Evolutionary conservation across 805 yeast species (phyloP).

Genomic region (Kluyveromyces siamensis): DNA sequence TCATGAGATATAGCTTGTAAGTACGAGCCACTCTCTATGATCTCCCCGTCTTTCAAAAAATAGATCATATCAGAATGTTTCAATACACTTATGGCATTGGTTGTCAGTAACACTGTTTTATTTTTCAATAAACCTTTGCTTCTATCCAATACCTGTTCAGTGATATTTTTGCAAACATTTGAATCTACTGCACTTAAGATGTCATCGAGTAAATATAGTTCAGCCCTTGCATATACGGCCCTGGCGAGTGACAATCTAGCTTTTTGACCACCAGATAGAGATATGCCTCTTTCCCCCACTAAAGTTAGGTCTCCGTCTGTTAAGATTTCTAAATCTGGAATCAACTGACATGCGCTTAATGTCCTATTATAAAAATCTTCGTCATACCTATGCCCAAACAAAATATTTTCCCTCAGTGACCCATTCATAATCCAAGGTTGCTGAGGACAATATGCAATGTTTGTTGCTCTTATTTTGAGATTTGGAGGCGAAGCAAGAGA

Average conservation of each 20-base stretch:
- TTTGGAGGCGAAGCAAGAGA: constrained; percentile 30
- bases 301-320: constrained; percentile 47
- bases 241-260: constrained; percentile 59
- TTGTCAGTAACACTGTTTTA: constrained; percentile 48
- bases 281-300: constrained; percentile 54
- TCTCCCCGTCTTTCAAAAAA: constrained; percentile 44
- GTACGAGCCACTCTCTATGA: constrained; percentile 52
- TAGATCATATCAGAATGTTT: constrained; percentile 52
- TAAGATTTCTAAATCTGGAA: constrained; percentile 38
- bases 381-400: constrained; percentile 41
- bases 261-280: constrained; percentile 55
- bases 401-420: constrained; percentile 40
- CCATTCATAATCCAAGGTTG: constrained; percentile 47
- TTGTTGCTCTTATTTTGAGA: constrained; percentile 20
- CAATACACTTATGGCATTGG: constrained; percentile 48
- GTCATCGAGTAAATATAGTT: constrained; percentile 54
- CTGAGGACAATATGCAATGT: constrained; percentile 55
- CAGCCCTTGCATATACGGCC: constrained; percentile 56
- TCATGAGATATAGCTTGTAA: constrained; percentile 33
- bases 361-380: constrained; percentile 34
- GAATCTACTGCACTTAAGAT: constrained; percentile 66
- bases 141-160: constrained; percentile 38
- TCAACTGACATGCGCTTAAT: constrained; percentile 40
- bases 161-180: constrained; percentile 51
- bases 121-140: constrained; percentile 38